phyloP scores from a whole-genome alignment of 306 rosid species.

The Crotalaria pallida region DNA sequence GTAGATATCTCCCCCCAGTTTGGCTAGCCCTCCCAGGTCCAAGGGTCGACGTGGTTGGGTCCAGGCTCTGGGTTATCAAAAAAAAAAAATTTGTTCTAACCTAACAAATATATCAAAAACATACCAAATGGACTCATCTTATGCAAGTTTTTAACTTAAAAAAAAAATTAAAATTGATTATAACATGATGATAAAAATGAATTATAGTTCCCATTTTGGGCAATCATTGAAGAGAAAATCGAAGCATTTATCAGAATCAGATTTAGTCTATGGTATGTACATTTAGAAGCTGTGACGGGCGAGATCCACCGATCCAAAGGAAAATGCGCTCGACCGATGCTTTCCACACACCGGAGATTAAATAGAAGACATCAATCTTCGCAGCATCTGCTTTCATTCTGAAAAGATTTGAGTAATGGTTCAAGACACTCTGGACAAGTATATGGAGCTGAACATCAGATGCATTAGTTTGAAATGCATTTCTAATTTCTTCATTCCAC shows the following conservation, averaged over 20 bases:
- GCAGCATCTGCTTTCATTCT: constrained; percentile 76
- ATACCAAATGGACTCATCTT: background rate
- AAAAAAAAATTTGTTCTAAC: background rate
- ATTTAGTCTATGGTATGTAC: constrained; percentile 30
- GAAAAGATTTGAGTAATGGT: constrained; percentile 65
- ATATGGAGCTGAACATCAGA: constrained; percentile 52
- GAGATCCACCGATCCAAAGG: constrained; percentile 98
- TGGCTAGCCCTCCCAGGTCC: no score
- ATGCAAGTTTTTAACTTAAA: background rate
- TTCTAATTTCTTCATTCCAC: constrained; percentile 58
- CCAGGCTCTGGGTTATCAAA: no score
- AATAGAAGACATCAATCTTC: constrained; percentile 69
- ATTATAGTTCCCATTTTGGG: background rate
- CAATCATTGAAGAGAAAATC: background rate
- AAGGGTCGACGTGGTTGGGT: no score
- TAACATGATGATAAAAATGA: background rate
- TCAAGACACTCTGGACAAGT: constrained; percentile 57
- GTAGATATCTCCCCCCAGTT: no score
- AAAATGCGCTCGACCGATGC: constrained; percentile 75
- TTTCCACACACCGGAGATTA: constrained; percentile 84
- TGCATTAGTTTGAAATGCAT: constrained; percentile 54
- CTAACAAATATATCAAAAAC: background rate
- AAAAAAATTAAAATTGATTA: background rate
- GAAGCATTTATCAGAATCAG: constrained; percentile 14
- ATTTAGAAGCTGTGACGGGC: constrained; percentile 86